phyloP scores from a whole-genome alignment of 2,329 filamentous ascomycete genomes.

The Cytospora leucostoma region DNA sequence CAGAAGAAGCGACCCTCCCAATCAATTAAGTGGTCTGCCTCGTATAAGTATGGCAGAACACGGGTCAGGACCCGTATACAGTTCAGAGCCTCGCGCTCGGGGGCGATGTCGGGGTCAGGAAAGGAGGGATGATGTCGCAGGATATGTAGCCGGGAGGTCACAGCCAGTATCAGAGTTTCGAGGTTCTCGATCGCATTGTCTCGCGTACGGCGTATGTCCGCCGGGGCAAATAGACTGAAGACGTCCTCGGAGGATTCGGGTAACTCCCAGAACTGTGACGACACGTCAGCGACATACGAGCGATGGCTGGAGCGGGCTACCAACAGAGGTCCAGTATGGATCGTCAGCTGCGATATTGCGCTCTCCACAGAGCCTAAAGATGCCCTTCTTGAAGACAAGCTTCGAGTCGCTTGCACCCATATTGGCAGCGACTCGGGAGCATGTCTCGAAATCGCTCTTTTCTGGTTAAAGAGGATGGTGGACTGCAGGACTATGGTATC shows the following conservation, averaged over 20 bases:
- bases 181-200: conserved; percentile 85
- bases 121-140: conserved; percentile 89
- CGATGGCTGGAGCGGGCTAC: conserved; percentile 37
- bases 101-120: conserved; percentile 81
- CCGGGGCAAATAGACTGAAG: conserved; percentile 90
- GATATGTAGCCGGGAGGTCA: conserved; percentile 79
- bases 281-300: conserved; percentile 11
- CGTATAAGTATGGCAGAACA: conserved; percentile 87
- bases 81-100: conserved; percentile 87
- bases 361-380: conserved; percentile 94
- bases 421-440: conserved; percentile 32
- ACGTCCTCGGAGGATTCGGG: conserved; percentile 95
- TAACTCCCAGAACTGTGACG: conserved; percentile 85
- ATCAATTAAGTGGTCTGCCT: conserved; percentile 74
- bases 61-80: conserved; percentile 90
- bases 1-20: conserved; percentile 98
- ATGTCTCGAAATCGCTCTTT: conserved; percentile 23
- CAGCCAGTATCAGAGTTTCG: conserved; percentile 81
- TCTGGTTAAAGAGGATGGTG: conserved; percentile 9
- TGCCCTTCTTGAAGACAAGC: conserved; percentile 97
- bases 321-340: conserved; percentile 87
- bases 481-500: conserved; percentile 6
- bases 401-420: conserved; percentile 99
- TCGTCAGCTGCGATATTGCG: conserved; percentile 84
- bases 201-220: conserved; percentile 83